Conservation (phyloP, 1,284 basidiomycete genomes). For the Fomitopsis pinicola region DNA sequence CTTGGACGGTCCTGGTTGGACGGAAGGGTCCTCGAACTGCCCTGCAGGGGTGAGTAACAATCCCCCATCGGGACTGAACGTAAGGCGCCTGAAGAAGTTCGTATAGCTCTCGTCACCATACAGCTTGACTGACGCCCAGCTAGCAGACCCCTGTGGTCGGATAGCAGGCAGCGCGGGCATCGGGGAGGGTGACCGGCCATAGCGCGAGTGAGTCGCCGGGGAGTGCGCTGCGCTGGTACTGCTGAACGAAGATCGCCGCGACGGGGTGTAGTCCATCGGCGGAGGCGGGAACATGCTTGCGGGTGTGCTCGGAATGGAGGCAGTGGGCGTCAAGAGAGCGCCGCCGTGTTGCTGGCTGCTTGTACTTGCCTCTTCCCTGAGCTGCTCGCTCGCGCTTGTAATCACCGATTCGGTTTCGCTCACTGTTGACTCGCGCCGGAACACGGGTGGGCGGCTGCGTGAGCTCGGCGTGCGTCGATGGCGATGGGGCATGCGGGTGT, state of each 20-base stretch:
- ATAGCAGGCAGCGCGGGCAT: slow-evolving; percentile 89
- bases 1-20: slow-evolving; percentile 39
- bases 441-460: slow-evolving; percentile 52
- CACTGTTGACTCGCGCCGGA: slow-evolving; percentile 66
- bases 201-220: slow-evolving; percentile 59
- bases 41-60: slow-evolving; percentile 94
- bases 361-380: slow-evolving; percentile 26
- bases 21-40: slow-evolving; percentile 88
- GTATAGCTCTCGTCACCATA: slow-evolving; percentile 96
- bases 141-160: slow-evolving; percentile 46
- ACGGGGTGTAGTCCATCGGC: slow-evolving; percentile 60
- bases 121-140: slow-evolving; percentile 57
- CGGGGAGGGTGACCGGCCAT: slow-evolving; percentile 85
- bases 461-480: slow-evolving; percentile 65
- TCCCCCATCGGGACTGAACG: slow-evolving; percentile 93
- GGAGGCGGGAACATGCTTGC: slow-evolving; percentile 75
- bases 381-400: slow-evolving; percentile 48
- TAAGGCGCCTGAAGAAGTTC: slow-evolving; percentile 92
- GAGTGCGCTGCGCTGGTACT: slow-evolving; percentile 74
- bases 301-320: slow-evolving; percentile 52
- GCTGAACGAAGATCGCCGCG: slow-evolving; percentile 86
- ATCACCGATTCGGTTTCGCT: slow-evolving; percentile 70
- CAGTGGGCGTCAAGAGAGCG: slow-evolving; percentile 61
- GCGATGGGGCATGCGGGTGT: slow-evolving; percentile 65
- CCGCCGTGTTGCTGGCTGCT: slow-evolving; percentile 16